These are phyloP conservation scores for Talaromyces marneffei DNA, from an alignment of 2,329 filamentous ascomycete species.

Conservation along the genomic window DNA sequence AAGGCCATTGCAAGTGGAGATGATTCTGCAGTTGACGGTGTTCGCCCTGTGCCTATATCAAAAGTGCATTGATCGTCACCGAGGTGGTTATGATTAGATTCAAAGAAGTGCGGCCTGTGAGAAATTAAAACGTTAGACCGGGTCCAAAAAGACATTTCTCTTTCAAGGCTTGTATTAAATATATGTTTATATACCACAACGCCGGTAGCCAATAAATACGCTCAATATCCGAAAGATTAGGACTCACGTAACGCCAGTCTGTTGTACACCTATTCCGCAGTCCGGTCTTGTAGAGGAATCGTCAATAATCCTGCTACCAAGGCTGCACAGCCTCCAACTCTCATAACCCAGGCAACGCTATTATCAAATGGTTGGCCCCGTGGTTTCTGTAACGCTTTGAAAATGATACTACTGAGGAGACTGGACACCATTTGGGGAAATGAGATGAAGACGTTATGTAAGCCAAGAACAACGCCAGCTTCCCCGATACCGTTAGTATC, in stretches of 20 bases:
- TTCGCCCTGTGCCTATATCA: not conserved
- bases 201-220: not conserved
- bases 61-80: not conserved
- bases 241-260: not conserved
- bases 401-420: conserved; percentile 74
- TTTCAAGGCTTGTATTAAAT: not conserved
- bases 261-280: not conserved
- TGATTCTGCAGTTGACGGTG: not conserved
- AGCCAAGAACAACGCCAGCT: conserved; percentile 83
- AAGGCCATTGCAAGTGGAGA: not conserved
- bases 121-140: not conserved
- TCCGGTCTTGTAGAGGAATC: conserved; percentile 22
- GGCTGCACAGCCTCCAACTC: conserved; percentile 74
- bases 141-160: not conserved
- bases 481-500: conserved; percentile 51
- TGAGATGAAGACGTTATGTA: conserved; percentile 95
- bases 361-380: conserved; percentile 77
- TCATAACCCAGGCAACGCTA: conserved; percentile 78
- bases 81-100: not conserved
- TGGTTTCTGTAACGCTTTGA: conserved; percentile 79
- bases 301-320: conserved; percentile 71
- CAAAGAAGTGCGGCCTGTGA: not conserved
- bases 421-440: conserved; percentile 89
- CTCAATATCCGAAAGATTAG: not conserved
- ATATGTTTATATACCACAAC: not conserved